These are phyloP conservation scores for Paraurostyla sp. DNA, from an alignment of 73 alveolate genomes.

Conservation along the genomic window DNA sequence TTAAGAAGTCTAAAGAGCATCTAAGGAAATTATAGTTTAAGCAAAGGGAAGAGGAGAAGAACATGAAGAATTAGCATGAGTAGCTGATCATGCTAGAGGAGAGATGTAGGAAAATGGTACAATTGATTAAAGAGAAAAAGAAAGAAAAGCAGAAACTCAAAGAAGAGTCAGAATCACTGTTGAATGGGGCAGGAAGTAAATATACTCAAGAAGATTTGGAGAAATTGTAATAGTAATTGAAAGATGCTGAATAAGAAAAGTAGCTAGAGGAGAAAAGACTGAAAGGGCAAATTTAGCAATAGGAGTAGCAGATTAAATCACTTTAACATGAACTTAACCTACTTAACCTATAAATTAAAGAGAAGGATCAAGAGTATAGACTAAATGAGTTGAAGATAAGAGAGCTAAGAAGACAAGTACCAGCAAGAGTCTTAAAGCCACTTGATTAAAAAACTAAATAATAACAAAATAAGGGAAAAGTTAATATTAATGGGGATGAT, in stretches of 20 bases:
- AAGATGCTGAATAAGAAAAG: conserved; percentile 71
- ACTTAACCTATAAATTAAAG: conserved; percentile 65
- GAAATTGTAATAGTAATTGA: conserved; percentile 51
- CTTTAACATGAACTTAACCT: conserved; percentile 70
- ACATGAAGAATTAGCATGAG: conserved; percentile 76
- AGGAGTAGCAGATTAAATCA: conserved; percentile 64
- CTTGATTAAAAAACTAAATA: conserved; percentile 53
- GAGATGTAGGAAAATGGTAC: conserved; percentile 74
- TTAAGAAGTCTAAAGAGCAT: conserved; percentile 74
- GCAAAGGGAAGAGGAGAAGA: conserved; percentile 78
- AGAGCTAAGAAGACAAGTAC: conserved; percentile 76
- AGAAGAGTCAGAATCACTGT: conserved; percentile 29
- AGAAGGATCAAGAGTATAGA: conserved; percentile 77
- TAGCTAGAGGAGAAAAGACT: conserved; percentile 65
- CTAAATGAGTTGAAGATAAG: conserved; percentile 76
- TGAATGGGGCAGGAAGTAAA: conserved; percentile 30
- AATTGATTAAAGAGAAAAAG: conserved; percentile 72
- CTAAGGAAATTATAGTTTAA: conserved; percentile 64
- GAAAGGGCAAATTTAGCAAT: conserved; percentile 61
- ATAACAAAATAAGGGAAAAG: not conserved
- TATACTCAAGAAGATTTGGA: conserved; percentile 75
- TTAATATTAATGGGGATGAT: not conserved
- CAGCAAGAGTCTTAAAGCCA: conserved; percentile 70
- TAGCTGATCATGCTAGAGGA: conserved; percentile 73
- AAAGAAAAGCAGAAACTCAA: conserved; percentile 50